These are phyloP conservation scores for Achaetomium macrosporum DNA, from an alignment of 2,329 filamentous ascomycete species.

Conservation along the genomic window DNA sequence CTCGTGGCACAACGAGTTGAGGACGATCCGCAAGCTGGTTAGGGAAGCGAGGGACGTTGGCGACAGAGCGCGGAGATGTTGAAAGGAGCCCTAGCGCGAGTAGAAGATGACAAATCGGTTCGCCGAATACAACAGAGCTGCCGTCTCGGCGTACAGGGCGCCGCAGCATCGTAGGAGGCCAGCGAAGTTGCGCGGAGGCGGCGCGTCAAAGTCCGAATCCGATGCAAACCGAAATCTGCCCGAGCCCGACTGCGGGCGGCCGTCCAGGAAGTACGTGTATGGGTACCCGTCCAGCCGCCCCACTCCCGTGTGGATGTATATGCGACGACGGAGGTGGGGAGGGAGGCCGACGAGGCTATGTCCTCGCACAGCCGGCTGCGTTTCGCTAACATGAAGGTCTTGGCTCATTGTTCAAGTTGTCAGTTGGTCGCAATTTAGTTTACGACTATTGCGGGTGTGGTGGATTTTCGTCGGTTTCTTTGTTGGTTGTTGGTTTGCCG, in stretches of 20 bases:
- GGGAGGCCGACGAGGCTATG: too few relatives aligned
- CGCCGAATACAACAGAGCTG: neutral
- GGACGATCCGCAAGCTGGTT: neutral
- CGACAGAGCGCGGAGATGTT: neutral
- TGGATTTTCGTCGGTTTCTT: too few relatives aligned
- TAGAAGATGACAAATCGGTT: neutral
- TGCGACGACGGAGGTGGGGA: constrained; percentile 3
- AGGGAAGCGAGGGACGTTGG: neutral
- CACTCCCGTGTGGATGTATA: constrained; percentile 3
- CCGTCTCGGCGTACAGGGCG: neutral
- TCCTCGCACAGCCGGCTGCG: too few relatives aligned
- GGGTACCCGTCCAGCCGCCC: neutral
- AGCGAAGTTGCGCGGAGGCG: constrained; percentile 1
- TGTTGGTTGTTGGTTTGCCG: too few relatives aligned
- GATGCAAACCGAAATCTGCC: too few relatives aligned
- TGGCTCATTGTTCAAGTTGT: too few relatives aligned
- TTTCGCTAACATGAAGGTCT: too few relatives aligned
- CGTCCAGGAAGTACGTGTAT: constrained; percentile 1
- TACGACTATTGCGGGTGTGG: too few relatives aligned
- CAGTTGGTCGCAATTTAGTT: too few relatives aligned
- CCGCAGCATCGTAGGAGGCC: constrained; percentile 1
- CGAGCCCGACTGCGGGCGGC: neutral
- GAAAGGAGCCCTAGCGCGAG: neutral
- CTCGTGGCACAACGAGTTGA: neutral
- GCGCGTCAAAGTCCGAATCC: neutral